Evolutionary conservation across 805 yeast genomes (phyloP).

Genomic region (Kuraishia hungarica): DNA sequence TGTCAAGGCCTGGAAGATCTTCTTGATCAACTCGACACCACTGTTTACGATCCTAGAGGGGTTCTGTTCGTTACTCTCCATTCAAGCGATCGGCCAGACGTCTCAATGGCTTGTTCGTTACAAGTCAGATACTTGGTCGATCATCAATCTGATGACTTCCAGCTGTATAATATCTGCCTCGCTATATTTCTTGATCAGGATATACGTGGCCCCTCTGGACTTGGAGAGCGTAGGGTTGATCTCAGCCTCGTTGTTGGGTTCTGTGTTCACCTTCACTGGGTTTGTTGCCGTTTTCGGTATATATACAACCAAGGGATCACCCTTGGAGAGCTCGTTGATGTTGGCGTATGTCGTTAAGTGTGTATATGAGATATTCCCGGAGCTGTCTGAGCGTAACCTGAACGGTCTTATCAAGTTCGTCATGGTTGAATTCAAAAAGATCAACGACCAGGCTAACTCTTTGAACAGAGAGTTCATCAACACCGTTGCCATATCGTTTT

Average conservation of each 20-base stretch:
- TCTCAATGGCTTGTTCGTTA: constrained; percentile 55
- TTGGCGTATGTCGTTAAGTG: constrained; percentile 90
- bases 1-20: constrained; percentile 61
- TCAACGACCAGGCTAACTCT: constrained; percentile 22
- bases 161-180: constrained; percentile 73
- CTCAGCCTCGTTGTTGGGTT: constrained; percentile 80
- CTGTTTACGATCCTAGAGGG: constrained; percentile 88
- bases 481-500: constrained; percentile 21
- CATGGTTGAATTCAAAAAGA: constrained; percentile 24
- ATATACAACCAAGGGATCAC: constrained; percentile 74
- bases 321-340: constrained; percentile 80
- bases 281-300: constrained; percentile 80
- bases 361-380: constrained; percentile 88
- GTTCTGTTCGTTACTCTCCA: constrained; percentile 81
- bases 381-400: constrained; percentile 47
- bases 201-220: constrained; percentile 71
- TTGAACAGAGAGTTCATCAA: constrained; percentile 22
- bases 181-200: constrained; percentile 70
- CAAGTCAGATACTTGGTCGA: constrained; percentile 72
- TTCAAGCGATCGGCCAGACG: constrained; percentile 86
- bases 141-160: constrained; percentile 60
- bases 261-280: constrained; percentile 66
- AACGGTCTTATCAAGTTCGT: constrained; percentile 23
- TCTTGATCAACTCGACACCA: constrained; percentile 78
- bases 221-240: constrained; percentile 50